phyloP scores from a whole-genome alignment of 2,329 filamentous ascomycete species.

The Fusarium graminum region DNA sequence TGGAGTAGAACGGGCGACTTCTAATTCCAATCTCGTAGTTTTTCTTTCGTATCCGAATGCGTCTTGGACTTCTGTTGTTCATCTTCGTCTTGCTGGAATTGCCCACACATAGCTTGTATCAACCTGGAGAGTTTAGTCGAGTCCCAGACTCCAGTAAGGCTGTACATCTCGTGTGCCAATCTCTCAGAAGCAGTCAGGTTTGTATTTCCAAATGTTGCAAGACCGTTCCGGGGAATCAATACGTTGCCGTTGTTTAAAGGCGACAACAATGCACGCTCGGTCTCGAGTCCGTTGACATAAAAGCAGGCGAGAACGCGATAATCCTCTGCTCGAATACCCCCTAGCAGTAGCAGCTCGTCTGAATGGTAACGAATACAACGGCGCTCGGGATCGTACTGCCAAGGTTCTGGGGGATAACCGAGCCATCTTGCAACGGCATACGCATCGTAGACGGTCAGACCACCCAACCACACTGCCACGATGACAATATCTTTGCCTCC shows the following conservation, averaged over 20 bases:
- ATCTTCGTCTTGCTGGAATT: no score
- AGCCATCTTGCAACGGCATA: background rate
- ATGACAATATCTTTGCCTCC: background rate
- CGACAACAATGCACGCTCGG: background rate
- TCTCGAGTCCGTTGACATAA: background rate
- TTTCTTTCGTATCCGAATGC: background rate
- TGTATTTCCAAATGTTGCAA: fast-evolving
- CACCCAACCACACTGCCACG: slow-evolving; percentile 10
- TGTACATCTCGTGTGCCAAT: background rate
- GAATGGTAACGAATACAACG: no score
- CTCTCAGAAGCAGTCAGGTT: background rate
- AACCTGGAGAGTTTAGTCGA: background rate
- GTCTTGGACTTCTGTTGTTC: no score
- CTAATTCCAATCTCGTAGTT: no score
- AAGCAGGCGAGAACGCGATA: slow-evolving; percentile 9
- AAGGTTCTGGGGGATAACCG: fast-evolving
- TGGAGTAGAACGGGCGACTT: no score
- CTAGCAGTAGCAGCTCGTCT: background rate
- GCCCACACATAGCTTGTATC: background rate
- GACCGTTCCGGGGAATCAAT: background rate
- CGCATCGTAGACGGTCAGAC: background rate
- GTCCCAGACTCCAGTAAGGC: background rate
- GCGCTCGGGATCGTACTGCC: no score
- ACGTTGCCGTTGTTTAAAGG: fast-evolving
- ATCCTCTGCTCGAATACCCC: background rate